Evolutionary conservation across 2,329 filamentous ascomycete species (phyloP), one percentile per base, ranked within the genome.

Genomic region (Metarhizium brunneum): DNA sequence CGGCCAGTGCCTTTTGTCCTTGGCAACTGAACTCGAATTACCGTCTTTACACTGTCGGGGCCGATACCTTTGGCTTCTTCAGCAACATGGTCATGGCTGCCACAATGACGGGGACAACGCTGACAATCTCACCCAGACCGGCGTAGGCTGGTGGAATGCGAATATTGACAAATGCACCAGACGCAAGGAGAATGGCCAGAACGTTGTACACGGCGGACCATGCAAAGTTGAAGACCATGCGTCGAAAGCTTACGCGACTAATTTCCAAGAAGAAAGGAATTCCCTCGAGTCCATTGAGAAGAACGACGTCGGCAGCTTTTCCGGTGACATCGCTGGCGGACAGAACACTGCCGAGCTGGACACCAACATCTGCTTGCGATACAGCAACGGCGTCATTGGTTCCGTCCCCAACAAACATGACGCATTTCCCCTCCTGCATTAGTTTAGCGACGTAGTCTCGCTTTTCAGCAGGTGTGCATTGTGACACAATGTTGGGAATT

Each of bases 331-430:
- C 82, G 6, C 75, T 78, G n/a, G 64, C 61, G 3, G 64, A 65
- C 6, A 62, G 58, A 45, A 69, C 74, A 55, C 73, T 72, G 56
- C 75, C 75, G 58, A 87, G 74, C 56, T 84, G 80, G 0, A 84
- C 73, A 40, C 83, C 83, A n/a, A 86, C 72, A 42, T 78, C 72
- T 29, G 84, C 82, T 61, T 81, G 76, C 3, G 81, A 78, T 3
- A 87, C 73, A 1, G 83, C 83, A 4, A 79, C 73, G 0, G 84
- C 81, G 62, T 86, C 83, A 63, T 86, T 86, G 7, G 81, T 84
- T 11, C 84, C 83, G 60, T 86, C 83, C 36, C 84, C 83, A 45
- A 78, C 73, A 67, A 86, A 86, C 54, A 86, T 68, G 54, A 82
- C 75, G 29, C 48, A 56, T 32, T 62, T 64, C n/a, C 59, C 61